Evolutionary conservation across 495 filamentous ascomycete genomes (phyloP), one percentile per base, ranked within the genome.

Genomic region (Penicillium ucsense): DNA sequence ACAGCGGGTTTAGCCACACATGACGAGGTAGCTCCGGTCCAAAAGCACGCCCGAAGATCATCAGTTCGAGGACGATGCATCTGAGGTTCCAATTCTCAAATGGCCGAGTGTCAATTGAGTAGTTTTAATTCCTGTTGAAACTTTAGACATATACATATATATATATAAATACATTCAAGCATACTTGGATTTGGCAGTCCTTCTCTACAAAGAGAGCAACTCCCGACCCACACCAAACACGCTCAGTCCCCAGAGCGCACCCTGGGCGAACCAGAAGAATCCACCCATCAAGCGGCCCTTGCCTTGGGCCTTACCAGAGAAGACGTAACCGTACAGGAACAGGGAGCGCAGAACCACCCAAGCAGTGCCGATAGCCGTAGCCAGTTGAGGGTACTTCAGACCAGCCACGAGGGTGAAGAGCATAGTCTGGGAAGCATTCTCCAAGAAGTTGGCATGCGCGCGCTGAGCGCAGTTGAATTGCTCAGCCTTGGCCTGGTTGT

Each of bases 391-490:
- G 64, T 79, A 82, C 51, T 73, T 64, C 50, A 81, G 55, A 6
- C 74, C 76, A 31, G 83, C 70, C 41, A 84, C 63, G 12, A 86
- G 64, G 31, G 68, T 71, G 36, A 67, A 71, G 33, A 86, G 60
- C 67, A 82, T 72, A 30, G 80, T 71, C 50, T 72, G 68, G 4
- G 79, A 55, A 11, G 79, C 61, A 59, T 84, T 83, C 64, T 89
- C 85, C 41, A 78, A 70, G 64, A 77, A 87, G 66, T 87, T 86
- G 51, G 65, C 58, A 68, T 89, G 85, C 4, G 84, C 80, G 45
- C 85, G 79, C 63, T 89, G 85, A 36, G 82, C 81, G 69, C 79
- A 80, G 60, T 82, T 82, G 70, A 82, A 82, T 38, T 68, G 50
- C 41, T 75, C 58, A 35, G 70, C 68, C 45, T 61, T 63, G 53